These are phyloP conservation scores for Arbutus unedo DNA, from an alignment of 148 eudicot genomes.

Conservation along the genomic window DNA sequence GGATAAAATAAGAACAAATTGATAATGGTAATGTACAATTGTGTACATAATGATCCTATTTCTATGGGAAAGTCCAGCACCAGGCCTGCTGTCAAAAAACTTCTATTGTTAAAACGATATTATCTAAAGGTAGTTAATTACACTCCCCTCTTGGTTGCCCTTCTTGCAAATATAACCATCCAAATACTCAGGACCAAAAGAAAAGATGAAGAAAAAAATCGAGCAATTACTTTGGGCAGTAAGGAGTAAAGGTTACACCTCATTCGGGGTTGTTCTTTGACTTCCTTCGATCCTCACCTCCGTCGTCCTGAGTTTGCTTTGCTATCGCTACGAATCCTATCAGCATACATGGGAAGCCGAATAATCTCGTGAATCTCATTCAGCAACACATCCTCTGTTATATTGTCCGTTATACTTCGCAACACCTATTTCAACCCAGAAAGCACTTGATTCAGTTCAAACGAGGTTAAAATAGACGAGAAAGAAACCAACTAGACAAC, in stretches of 20 bases:
- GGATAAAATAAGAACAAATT: neutral
- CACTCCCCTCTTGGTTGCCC: slow-evolving; percentile 1
- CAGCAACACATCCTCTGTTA: slow-evolving; percentile 73
- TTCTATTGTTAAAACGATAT: neutral
- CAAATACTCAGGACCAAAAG: neutral
- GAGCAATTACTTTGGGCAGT: slow-evolving; percentile 2
- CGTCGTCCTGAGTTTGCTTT: slow-evolving; percentile 39
- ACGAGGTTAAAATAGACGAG: neutral
- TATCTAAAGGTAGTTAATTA: slow-evolving; percentile 7
- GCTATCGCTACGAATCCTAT: slow-evolving; percentile 65
- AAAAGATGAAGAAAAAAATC: neutral
- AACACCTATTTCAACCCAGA: slow-evolving; percentile 51
- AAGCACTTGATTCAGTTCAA: slow-evolving; percentile 4
- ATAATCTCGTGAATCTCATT: slow-evolving; percentile 73
- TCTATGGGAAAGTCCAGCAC: neutral
- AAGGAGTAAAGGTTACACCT: slow-evolving; percentile 1
- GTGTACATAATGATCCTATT: slow-evolving; percentile 14
- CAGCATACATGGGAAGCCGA: slow-evolving; percentile 88
- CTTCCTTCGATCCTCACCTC: slow-evolving; percentile 22
- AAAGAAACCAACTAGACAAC: neutral
- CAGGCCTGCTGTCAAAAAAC: slow-evolving; percentile 4
- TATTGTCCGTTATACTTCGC: slow-evolving; percentile 86
- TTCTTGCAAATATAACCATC: slow-evolving; percentile 1
- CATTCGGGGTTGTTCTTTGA: neutral
- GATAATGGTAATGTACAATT: slow-evolving; percentile 5